Evolutionary conservation across 2,329 filamentous ascomycete species (phyloP).

Genomic region (Cercospora janseana): DNA sequence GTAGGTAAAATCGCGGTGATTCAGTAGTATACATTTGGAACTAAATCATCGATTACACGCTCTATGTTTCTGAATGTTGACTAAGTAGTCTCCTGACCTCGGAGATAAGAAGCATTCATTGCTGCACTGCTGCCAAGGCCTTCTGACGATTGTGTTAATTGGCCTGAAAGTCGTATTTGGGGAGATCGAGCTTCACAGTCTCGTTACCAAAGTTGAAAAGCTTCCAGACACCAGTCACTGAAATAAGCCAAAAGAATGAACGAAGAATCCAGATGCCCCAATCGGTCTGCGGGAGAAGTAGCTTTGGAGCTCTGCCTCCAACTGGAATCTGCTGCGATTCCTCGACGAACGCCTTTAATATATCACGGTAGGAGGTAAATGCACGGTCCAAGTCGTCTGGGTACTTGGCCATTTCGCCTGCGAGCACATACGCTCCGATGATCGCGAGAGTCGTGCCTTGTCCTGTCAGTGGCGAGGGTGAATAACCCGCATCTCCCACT

Average conservation of each 20-base stretch:
- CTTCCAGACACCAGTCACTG: constrained; percentile 17
- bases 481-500: constrained; percentile 43
- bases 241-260: constrained; percentile 24
- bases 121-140: not conserved
- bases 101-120: not conserved
- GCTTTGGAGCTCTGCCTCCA: constrained; percentile 25
- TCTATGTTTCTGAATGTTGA: too few relatives aligned
- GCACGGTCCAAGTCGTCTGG: constrained; percentile 21
- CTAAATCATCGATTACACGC: too few relatives aligned
- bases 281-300: constrained; percentile 28
- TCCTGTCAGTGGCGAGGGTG: constrained; percentile 38
- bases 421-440: constrained; percentile 42
- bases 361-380: constrained; percentile 27
- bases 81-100: too few relatives aligned
- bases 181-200: constrained; percentile 5
- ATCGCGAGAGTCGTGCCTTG: constrained; percentile 39
- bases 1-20: too few relatives aligned
- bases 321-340: constrained; percentile 34
- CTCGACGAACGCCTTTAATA: constrained; percentile 26
- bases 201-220: constrained; percentile 11
- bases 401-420: constrained; percentile 21
- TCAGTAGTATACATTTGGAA: too few relatives aligned
- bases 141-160: not conserved
- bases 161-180: constrained; percentile 4
- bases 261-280: constrained; percentile 30